These are phyloP conservation scores for Populus hybrid DNA, from an alignment of 441 rosid species.

Conservation along the genomic window DNA sequence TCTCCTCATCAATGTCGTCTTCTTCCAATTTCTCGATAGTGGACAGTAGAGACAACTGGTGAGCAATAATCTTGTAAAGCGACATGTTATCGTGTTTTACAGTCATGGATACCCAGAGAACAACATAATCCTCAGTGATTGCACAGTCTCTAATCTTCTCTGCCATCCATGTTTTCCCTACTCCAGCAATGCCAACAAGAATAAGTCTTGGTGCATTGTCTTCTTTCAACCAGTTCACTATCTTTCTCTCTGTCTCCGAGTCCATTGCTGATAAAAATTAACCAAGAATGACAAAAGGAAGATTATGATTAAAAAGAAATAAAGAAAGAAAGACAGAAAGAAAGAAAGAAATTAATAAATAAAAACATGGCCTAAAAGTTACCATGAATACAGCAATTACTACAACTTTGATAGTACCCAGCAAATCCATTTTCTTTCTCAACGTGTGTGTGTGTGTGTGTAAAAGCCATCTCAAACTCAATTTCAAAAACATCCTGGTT, in stretches of 20 bases:
- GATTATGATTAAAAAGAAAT: too few relatives aligned
- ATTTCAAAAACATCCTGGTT: too few relatives aligned
- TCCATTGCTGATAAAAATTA: background rate
- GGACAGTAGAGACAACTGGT: slow-evolving; percentile 36
- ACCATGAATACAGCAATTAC: too few relatives aligned
- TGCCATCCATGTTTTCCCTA: slow-evolving; percentile 59
- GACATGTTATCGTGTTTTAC: slow-evolving; percentile 15
- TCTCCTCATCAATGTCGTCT: slow-evolving; percentile 30
- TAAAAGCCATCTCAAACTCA: too few relatives aligned
- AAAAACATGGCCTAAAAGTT: too few relatives aligned
- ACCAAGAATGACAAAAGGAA: too few relatives aligned
- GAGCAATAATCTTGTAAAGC: slow-evolving; percentile 35
- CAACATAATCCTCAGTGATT: background rate
- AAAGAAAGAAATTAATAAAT: too few relatives aligned
- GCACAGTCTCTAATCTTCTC: slow-evolving; percentile 18
- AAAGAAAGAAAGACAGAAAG: too few relatives aligned
- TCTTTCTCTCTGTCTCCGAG: background rate
- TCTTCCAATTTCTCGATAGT: slow-evolving; percentile 34
- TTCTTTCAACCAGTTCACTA: background rate
- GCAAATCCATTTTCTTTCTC: too few relatives aligned
- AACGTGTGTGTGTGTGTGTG: too few relatives aligned
- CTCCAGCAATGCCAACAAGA: slow-evolving; percentile 39
- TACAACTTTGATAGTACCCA: too few relatives aligned
- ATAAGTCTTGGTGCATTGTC: slow-evolving; percentile 11
- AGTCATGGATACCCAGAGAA: slow-evolving; percentile 38